A percentile compares a stretch with the other conserved stretches of the same genome.
phyloP scores from a whole-genome alignment of 129 eudicot genomes.

The Tagetes patula region DNA sequence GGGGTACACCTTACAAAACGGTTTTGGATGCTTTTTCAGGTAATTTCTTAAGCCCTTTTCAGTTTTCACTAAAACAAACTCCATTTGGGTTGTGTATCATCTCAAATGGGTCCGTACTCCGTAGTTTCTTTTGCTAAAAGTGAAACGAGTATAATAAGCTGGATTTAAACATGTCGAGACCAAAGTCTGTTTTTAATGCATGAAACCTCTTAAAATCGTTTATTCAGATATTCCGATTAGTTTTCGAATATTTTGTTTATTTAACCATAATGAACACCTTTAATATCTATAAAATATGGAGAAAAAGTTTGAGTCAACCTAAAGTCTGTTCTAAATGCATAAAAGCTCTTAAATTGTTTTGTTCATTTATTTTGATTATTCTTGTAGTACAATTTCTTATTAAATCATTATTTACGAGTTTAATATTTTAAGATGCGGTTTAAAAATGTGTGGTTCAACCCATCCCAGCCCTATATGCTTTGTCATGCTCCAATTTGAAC shows the following conservation, averaged over 20 bases:
- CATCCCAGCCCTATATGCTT: background rate
- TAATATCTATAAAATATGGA: background rate
- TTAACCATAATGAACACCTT: background rate
- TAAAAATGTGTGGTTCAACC: background rate
- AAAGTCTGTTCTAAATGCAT: background rate
- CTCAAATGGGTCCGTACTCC: background rate
- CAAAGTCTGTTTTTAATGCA: background rate
- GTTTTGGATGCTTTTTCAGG: constrained; percentile 92
- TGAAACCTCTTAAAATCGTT: background rate
- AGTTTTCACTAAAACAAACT: constrained; percentile 8
- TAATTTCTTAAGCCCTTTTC: constrained; percentile 20
- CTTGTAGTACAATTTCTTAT: too few relatives aligned
- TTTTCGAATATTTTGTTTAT: background rate
- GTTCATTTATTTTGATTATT: too few relatives aligned
- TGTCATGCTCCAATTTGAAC: background rate
- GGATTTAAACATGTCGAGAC: too few relatives aligned
- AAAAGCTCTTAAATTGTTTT: too few relatives aligned
- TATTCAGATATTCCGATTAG: background rate
- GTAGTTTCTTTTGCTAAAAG: too few relatives aligned
- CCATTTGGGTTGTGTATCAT: background rate
- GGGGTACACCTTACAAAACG: constrained; percentile 75
- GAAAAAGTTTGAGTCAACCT: background rate
- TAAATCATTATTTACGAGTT: too few relatives aligned
- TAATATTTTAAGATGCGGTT: background rate
- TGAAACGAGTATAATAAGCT: too few relatives aligned